Evolutionary conservation across 352 stramenopile species (phyloP).

Genomic region (Globisporangium middletonii): DNA sequence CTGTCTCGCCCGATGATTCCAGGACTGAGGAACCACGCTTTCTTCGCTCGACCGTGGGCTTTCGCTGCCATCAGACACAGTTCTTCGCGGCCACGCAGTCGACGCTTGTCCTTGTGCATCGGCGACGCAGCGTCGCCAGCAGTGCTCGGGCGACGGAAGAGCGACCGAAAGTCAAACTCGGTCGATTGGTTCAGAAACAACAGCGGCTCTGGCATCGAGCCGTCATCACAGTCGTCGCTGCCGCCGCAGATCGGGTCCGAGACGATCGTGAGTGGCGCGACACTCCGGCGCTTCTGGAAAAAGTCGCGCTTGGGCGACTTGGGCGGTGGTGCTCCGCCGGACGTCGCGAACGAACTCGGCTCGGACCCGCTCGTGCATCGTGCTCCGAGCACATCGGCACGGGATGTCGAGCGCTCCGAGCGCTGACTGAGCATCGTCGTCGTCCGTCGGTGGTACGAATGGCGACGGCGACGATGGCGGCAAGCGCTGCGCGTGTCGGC

Average conservation of each 20-base stretch:
- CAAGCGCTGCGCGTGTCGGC: no score
- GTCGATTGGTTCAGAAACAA: constrained; percentile 27
- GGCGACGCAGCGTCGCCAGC: not conserved
- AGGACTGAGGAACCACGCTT: constrained; percentile 54
- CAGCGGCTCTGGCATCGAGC: constrained; percentile 8
- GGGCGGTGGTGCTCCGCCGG: not conserved
- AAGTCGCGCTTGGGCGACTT: constrained; percentile 11
- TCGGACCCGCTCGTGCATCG: no score
- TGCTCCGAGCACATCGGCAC: no score
- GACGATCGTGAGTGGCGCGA: constrained; percentile 7
- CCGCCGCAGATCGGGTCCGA: not conserved
- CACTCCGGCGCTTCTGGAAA: constrained; percentile 15
- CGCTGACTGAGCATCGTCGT: no score
- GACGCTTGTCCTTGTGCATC: constrained; percentile 13
- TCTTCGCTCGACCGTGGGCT: constrained; percentile 24
- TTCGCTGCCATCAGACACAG: constrained; percentile 46
- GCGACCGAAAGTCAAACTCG: constrained; percentile 22
- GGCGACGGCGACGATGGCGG: no score
- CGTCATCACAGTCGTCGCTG: constrained; percentile 9
- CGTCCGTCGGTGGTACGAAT: no score
- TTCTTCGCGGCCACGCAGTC: constrained; percentile 45
- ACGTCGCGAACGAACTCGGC: no score
- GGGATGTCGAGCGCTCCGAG: no score
- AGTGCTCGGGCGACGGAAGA: constrained; percentile 21
- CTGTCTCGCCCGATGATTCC: constrained; percentile 58